phyloP scores from a whole-genome alignment of 208 protist genomes.

The Borovskyia barvae region DNA sequence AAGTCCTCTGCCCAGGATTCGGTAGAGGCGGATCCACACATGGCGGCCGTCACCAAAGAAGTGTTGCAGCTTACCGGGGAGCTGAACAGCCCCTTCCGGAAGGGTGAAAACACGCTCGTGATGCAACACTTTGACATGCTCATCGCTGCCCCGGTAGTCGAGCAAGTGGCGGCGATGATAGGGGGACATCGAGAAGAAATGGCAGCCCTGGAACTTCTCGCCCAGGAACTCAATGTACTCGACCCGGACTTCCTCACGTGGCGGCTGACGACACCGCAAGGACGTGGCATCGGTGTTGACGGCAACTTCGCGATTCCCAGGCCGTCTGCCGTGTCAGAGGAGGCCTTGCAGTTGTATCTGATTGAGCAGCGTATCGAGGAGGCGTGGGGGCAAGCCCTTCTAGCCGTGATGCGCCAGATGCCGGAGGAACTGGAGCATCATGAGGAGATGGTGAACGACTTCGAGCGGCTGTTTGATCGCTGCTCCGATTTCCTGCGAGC shows the following conservation, averaged over 20 bases:
- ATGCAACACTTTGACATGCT: slow-evolving; percentile 82
- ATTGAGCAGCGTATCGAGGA: slow-evolving; percentile 42
- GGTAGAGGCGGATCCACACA: background rate
- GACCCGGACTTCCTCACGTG: slow-evolving; percentile 36
- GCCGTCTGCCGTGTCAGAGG: slow-evolving; percentile 11
- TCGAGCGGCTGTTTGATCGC: slow-evolving; percentile 57
- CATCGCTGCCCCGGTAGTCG: slow-evolving; percentile 36
- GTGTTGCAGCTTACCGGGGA: slow-evolving; percentile 12
- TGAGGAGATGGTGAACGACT: slow-evolving; percentile 63
- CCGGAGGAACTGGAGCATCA: slow-evolving; percentile 72
- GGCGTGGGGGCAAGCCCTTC: slow-evolving; percentile 59
- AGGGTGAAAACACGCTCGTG: slow-evolving; percentile 52
- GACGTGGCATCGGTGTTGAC: slow-evolving; percentile 14
- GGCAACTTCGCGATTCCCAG: slow-evolving; percentile 23
- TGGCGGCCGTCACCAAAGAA: slow-evolving; percentile 8
- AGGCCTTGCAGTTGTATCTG: slow-evolving; percentile 19
- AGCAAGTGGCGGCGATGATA: slow-evolving; percentile 24
- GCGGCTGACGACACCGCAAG: slow-evolving; percentile 27
- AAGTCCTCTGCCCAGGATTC: too few relatives aligned
- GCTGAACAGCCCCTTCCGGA: slow-evolving; percentile 36
- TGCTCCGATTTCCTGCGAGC: slow-evolving; percentile 60
- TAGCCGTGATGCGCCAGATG: slow-evolving; percentile 43
- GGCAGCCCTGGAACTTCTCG: slow-evolving; percentile 22
- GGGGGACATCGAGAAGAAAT: slow-evolving; percentile 30
- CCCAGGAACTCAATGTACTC: slow-evolving; percentile 34